These are phyloP conservation scores for Oryza australiensis DNA, from an alignment of 176 grass and related monocot genomes.

Conservation along the genomic window DNA sequence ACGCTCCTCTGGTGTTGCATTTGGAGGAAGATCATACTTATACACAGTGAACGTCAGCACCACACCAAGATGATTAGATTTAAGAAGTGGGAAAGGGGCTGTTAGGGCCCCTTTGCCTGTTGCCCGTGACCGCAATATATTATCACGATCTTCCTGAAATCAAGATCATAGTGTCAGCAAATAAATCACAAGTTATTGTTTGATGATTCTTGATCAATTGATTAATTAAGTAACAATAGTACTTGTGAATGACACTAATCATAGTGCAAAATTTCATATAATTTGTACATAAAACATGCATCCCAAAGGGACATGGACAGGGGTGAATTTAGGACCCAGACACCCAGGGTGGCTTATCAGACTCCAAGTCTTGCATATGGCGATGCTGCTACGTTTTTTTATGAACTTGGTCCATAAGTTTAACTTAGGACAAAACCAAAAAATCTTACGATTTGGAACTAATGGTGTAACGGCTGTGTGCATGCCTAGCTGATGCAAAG, in stretches of 20 bases:
- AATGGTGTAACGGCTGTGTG: too few relatives aligned
- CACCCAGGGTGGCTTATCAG: too few relatives aligned
- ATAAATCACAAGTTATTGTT: background rate
- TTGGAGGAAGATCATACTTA: slow-evolving; percentile 60
- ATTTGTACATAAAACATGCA: background rate
- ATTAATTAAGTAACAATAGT: background rate
- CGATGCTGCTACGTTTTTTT: too few relatives aligned
- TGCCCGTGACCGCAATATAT: slow-evolving; percentile 68
- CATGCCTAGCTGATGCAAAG: too few relatives aligned
- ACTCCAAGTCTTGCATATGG: too few relatives aligned
- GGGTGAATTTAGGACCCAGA: too few relatives aligned
- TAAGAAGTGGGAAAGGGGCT: slow-evolving; percentile 73
- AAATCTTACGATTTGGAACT: too few relatives aligned
- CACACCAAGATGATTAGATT: slow-evolving; percentile 75
- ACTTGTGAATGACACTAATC: background rate
- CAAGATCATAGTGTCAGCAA: slow-evolving; percentile 14
- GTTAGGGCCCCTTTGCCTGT: slow-evolving; percentile 78
- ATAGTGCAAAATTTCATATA: background rate
- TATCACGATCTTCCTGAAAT: slow-evolving; percentile 71
- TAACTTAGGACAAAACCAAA: too few relatives aligned
- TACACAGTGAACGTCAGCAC: slow-evolving; percentile 87
- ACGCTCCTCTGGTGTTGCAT: slow-evolving; percentile 54
- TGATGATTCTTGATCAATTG: background rate
- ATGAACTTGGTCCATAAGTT: too few relatives aligned
- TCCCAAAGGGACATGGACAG: background rate